Percentiles rank a stretch among this genome's conserved stretches.
phyloP scores from a whole-genome alignment of 352 stramenopile species.

The Phytophthora multivora region DNA sequence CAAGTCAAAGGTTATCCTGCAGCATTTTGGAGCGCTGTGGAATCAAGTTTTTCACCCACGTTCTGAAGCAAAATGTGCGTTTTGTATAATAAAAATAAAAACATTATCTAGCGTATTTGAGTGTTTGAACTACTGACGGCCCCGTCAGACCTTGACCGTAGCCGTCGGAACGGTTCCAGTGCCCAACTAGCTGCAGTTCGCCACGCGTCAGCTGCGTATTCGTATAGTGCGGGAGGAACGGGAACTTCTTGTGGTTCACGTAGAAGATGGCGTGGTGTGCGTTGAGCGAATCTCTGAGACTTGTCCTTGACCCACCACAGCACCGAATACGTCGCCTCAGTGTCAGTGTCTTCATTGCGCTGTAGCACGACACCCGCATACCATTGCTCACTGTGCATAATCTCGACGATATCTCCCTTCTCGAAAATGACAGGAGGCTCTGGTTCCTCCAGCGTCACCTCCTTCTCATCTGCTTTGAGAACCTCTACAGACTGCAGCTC shows the following conservation, averaged over 20 bases:
- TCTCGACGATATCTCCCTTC: constrained; percentile 71
- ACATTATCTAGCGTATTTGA: too few relatives aligned
- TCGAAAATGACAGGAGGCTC: constrained; percentile 36
- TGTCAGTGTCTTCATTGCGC: constrained; percentile 46
- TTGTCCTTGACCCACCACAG: constrained; percentile 85
- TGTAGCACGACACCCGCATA: constrained; percentile 72
- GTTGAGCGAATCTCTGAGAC: constrained; percentile 73
- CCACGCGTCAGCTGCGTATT: constrained; percentile 62
- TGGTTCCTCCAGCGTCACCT: constrained; percentile 2
- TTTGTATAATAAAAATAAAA: background rate
- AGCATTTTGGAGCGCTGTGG: background rate
- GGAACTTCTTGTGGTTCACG: constrained; percentile 42
- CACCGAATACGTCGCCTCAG: constrained; percentile 68
- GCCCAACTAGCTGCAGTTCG: constrained; percentile 50
- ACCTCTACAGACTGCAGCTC: constrained; percentile 2
- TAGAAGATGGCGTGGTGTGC: constrained; percentile 53
- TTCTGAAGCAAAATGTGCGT: background rate
- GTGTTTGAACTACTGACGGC: too few relatives aligned
- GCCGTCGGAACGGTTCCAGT: constrained; percentile 43
- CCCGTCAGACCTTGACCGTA: constrained; percentile 39
- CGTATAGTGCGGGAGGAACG: constrained; percentile 46
- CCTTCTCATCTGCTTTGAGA: constrained; percentile 7
- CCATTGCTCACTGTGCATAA: constrained; percentile 57
- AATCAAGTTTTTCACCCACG: constrained; percentile 19
- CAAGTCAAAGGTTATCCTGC: constrained; percentile 11